Conservation (phyloP, 306 rosid species). For the Cucumis cinereus region DNA sequence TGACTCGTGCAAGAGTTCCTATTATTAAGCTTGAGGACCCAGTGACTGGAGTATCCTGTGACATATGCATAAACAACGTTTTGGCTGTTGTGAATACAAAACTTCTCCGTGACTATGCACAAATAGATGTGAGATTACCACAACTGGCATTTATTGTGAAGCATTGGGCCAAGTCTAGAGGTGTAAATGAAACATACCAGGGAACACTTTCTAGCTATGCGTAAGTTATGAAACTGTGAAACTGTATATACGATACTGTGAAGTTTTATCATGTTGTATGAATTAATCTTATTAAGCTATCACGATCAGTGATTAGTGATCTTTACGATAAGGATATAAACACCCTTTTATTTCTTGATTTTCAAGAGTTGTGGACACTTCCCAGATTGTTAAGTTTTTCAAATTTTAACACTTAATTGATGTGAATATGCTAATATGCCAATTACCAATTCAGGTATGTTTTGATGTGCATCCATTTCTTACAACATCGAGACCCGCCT, state of each 20-base stretch:
- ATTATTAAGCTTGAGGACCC: constrained; percentile 97
- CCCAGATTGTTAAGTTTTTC: not conserved
- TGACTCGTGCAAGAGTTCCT: constrained; percentile 95
- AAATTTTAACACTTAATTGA: not conserved
- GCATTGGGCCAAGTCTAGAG: constrained; percentile 98
- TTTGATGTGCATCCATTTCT: constrained; percentile 90
- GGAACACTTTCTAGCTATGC: constrained; percentile 99
- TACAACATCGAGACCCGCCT: constrained; percentile 76
- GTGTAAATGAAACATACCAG: constrained; percentile 93
- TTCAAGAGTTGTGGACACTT: not conserved
- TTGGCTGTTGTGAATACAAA: constrained; percentile 89
- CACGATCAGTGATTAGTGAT: not conserved
- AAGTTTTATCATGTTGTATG: not conserved
- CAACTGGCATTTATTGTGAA: constrained; percentile 83
- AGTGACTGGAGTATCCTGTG: constrained; percentile 79
- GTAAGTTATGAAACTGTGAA: constrained; percentile 41
- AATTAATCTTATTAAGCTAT: not conserved
- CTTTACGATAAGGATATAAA: not conserved
- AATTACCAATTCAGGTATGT: constrained; percentile 71
- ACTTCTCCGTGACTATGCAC: constrained; percentile 81
- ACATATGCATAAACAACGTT: constrained; percentile 90
- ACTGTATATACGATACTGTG: not conserved
- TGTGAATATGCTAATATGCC: constrained; percentile 10
- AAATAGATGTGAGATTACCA: constrained; percentile 55
- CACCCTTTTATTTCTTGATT: not conserved